phyloP scores from a whole-genome alignment of 345 rosid species.

The Microthlaspi erraticum region DNA sequence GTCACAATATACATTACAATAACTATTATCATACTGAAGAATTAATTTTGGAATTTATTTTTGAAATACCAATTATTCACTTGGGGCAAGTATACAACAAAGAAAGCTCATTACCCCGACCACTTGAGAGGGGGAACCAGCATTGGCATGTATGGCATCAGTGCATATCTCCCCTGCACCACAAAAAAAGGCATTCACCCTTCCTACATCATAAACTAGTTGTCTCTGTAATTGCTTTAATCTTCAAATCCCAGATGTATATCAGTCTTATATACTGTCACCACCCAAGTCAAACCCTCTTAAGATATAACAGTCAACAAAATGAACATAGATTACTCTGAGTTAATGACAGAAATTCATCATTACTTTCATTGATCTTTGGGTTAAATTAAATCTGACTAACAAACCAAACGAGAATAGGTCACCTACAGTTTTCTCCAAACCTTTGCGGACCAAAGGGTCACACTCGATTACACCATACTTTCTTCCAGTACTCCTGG shows the following conservation, averaged over 20 bases:
- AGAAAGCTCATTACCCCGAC: conserved; percentile 70
- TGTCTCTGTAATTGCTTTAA: conserved; percentile 13
- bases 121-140: conserved; percentile 94
- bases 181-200: conserved; percentile 40
- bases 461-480: conserved; percentile 89
- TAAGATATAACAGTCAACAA: conserved; percentile 22
- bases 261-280: conserved; percentile 5
- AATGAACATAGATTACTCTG: conserved; percentile 17
- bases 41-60: conserved; percentile 9
- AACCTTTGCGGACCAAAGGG: conserved; percentile 82
- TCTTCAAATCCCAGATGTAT: conserved; percentile 14
- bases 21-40: conserved; percentile 19
- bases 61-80: conserved; percentile 21
- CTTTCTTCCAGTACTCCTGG: conserved; percentile 69
- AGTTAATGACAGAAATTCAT: conserved; percentile 3
- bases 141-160: conserved; percentile 99
- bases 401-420: conserved; percentile 26
- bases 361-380: neutral
- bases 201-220: conserved; percentile 21
- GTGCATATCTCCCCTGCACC: conserved; percentile 90
- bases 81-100: conserved; percentile 23
- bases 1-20: conserved; percentile 12
- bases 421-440: conserved; percentile 80
- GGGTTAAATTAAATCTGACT: conserved; percentile 12
- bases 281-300: conserved; percentile 17